Base-by-base conservation (phyloP, 306 rosid genomes). In the Astragalus glycyphyllos region DNA sequence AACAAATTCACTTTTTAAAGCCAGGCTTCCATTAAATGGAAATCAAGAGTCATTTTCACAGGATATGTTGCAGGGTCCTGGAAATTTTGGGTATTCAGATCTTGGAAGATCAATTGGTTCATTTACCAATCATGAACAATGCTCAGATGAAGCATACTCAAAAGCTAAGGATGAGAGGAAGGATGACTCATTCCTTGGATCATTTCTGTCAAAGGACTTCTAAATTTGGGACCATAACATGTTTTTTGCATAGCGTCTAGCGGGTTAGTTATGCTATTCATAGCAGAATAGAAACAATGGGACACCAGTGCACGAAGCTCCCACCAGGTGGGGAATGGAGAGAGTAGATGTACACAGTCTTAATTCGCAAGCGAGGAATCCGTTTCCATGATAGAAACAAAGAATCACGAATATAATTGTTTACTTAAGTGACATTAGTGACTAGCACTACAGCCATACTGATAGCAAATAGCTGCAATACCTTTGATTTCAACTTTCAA, bases 141-240 rank as follows among this genome's bases (percentile, higher is more conserved):
- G 35, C 63, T 53, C 72, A 40, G 79, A 77, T 56, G 74, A 54
- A 29, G 67, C 72, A 38, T 65, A 51, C 77, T 5, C 77, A 11
- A 74, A 67, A 50, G 75, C 81, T 47, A 73, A 76, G 77, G 87
- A 80, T 65, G 92, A 83, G 69, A 59, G 37, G 37, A 81, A 78
- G 71, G 87, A 84, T 49, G 86, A 81, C 61, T 64, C 79, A 17
- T 81, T 79, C 76, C 54, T 83, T 70, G 69, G 58, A 63, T 79
- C 85, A 13, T 83, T 81, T 63, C 62, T 83, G 57, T 78, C 85
- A 11, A 79, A 79, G 76, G 80, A 73, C 55, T 80, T 35, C 51
- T 74, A 56, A 73, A 71, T 46, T n/a, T 37, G 58, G 51, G 53
- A 57, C 26, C 65, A 29, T 20, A 23, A 53, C 34, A 45, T 41